A percentile compares a stretch with the other conserved stretches of the same genome.
Evolutionary conservation across 1,284 basidiomycete species (phyloP).

Genomic region (Takashimella koratensis): DNA sequence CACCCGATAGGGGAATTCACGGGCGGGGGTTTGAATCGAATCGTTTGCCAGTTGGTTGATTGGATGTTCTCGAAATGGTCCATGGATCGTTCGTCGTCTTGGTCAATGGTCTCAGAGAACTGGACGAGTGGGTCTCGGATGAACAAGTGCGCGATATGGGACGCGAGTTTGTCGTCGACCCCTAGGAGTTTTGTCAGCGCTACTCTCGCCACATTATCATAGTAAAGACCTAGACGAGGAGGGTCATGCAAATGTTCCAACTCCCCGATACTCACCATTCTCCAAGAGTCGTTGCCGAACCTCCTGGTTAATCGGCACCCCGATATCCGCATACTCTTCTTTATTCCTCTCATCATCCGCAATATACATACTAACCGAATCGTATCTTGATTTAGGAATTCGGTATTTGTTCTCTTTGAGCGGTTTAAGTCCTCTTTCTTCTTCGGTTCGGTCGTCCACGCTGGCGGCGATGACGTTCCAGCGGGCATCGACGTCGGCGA

Average conservation of each 20-base stretch:
- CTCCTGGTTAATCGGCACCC: constrained; percentile 70
- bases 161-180: constrained; percentile 80
- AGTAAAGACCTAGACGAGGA: too few species aligned
- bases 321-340: constrained; percentile 88
- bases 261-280: constrained; percentile 58
- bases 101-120: constrained; percentile 89
- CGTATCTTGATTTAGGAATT: constrained; percentile 96
- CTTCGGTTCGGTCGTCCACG: constrained; percentile 93
- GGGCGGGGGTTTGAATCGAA: constrained; percentile 97
- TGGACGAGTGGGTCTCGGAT: constrained; percentile 96
- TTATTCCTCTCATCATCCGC: constrained; percentile 81
- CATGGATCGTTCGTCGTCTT: constrained; percentile 79
- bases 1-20: constrained; percentile 89
- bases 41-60: constrained; percentile 99
- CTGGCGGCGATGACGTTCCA: constrained; percentile 98
- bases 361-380: constrained; percentile 91
- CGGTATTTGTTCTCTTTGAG: constrained; percentile 66
- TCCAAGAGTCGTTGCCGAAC: constrained; percentile 68
- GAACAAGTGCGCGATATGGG: constrained; percentile 92
- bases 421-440: constrained; percentile 87
- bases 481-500: constrained; percentile 94
- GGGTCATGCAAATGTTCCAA: too few species aligned
- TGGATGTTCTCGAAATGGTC: constrained; percentile 99
- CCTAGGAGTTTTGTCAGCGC: constrained; percentile 53
- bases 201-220: neutral